phyloP scores from a whole-genome alignment of 495 filamentous ascomycete genomes.

The Aspergillus leporis region DNA sequence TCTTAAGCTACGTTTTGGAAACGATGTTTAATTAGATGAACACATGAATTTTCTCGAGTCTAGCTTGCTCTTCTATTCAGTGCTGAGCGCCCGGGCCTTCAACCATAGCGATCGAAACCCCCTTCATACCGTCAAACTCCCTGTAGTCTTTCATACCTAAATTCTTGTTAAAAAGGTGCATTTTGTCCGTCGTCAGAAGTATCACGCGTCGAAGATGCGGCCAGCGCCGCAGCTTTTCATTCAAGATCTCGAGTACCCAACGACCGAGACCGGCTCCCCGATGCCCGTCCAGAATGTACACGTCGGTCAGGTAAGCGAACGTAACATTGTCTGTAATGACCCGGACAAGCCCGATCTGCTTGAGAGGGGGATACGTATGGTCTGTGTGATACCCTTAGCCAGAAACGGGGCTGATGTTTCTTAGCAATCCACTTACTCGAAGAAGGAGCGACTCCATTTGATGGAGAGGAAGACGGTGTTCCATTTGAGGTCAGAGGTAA shows the following conservation, averaged over 20 bases:
- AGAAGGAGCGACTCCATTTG: not conserved
- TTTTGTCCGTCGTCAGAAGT: not conserved
- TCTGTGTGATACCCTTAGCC: not conserved
- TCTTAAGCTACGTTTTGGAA: too few species aligned
- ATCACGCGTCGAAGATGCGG: not conserved
- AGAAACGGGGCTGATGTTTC: not conserved
- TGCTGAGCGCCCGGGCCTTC: not conserved
- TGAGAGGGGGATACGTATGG: not conserved
- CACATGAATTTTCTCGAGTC: not conserved
- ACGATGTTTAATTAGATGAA: too few species aligned
- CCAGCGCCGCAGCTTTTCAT: not conserved
- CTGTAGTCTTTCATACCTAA: not conserved
- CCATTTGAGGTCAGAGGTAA: not conserved
- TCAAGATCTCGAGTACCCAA: conserved; percentile 53
- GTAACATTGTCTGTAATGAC: conserved; percentile 65
- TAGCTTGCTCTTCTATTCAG: not conserved
- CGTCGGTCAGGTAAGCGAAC: conserved; percentile 69
- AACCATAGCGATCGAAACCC: not conserved
- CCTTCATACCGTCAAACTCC: not conserved
- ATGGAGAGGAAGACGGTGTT: not conserved
- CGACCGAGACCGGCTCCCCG: conserved; percentile 60
- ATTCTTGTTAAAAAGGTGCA: not conserved
- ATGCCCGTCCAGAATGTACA: conserved; percentile 58
- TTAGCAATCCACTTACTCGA: not conserved
- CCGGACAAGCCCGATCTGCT: conserved; percentile 60